Conservation (phyloP, 805 yeast genomes). For the Zygotorulaspora sp. region DNA sequence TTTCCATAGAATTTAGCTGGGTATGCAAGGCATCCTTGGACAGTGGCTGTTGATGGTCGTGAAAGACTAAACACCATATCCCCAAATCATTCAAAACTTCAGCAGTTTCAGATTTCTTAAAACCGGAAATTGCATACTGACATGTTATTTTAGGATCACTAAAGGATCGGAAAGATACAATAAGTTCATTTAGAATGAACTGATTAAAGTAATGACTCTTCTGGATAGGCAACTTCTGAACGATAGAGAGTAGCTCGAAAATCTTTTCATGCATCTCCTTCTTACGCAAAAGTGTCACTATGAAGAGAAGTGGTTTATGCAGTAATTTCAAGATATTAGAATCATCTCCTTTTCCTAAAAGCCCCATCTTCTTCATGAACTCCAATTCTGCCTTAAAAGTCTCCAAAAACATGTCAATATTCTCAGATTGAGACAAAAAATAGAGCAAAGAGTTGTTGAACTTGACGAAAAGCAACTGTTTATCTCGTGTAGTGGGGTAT, state of each 20-base stretch:
- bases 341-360: constrained; percentile 1
- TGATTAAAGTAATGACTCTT: constrained; percentile 19
- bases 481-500: neutral
- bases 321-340: constrained; percentile 7
- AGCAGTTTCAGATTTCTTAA: constrained; percentile 10
- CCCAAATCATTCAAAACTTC: constrained; percentile 28
- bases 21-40: constrained; percentile 6
- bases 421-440: constrained; percentile 17
- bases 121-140: constrained; percentile 23
- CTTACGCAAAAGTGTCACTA: constrained; percentile 15
- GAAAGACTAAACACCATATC: constrained; percentile 27
- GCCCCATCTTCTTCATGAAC: constrained; percentile 7
- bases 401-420: constrained; percentile 23
- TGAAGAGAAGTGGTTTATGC: constrained; percentile 17
- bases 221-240: constrained; percentile 12
- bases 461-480: constrained; percentile 14
- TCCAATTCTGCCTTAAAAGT: constrained; percentile 14
- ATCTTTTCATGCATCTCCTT: constrained; percentile 27
- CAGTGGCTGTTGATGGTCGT: constrained; percentile 12
- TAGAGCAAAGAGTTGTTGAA: constrained; percentile 23
- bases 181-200: constrained; percentile 21
- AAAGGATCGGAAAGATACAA: constrained; percentile 23
- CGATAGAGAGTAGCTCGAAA: constrained; percentile 18
- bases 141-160: constrained; percentile 29
- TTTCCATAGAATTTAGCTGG: constrained; percentile 9